Evolutionary conservation across 495 filamentous ascomycete genomes (phyloP), one percentile per base, ranked within the genome.

Genomic region (Neurospora sp.): DNA sequence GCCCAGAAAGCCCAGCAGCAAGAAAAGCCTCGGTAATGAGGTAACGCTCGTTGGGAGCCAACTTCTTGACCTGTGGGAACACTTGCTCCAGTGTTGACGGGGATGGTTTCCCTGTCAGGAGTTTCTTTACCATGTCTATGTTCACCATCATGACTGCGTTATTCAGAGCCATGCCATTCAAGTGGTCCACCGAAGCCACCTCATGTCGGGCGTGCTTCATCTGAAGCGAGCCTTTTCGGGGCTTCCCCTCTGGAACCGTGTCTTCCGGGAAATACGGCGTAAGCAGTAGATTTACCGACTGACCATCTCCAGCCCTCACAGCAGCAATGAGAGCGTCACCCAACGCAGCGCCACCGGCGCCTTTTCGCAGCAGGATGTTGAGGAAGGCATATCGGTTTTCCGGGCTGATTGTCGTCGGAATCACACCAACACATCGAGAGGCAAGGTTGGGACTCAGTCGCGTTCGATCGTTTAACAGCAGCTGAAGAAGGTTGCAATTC

Each of bases 101-200:
- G 1, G 77, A 82, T 18, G 85, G 84, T 48, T 81, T 82, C 27
- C 74, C 78, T 14, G 76, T 73, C 35, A 87, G 71, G 6, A 87
- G 83, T 44, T 76, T 69, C 61, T 81, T 79, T 11, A 83, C 79
- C 75, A 86, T 83, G 1, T 77, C 71, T 12, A 78, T 35, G 68
- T 84, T 75, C 27, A 78, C 79, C 73, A 73, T 80, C 48, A 78
- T 74, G 3, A 85, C 80, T 0, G 84, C 83, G n/a, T 81, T 75
- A 18, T 77, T 76, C n/a, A 87, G 70, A 0, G 84, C 84, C 40
- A 81, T 40, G 7, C 83, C 84, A 37, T 81, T 78, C 69, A 82
- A 81, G 42, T 85, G 75, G 70, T 87, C 82, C 5, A 84, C 82
- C 35, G 84, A 84, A 7, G 85, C 83, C 18, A 78, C 80, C 46